Base-by-base conservation (phyloP, 1,139 yeast species). In the Candida mesenterica region DNA sequence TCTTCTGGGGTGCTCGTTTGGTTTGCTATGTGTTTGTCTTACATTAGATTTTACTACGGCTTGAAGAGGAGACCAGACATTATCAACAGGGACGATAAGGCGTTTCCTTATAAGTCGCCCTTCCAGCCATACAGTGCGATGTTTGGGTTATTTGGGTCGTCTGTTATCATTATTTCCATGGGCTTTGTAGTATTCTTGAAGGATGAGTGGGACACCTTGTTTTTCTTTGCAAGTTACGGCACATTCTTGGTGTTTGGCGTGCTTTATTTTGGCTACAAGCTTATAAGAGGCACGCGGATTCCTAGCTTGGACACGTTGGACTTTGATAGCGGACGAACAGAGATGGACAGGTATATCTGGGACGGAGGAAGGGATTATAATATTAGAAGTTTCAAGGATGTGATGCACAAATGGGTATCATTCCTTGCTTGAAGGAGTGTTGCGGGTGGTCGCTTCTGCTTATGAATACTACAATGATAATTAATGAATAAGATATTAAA, bases 21-120 rank as follows among this genome's bases (percentile, higher is more conserved):
- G 95, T 76, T 81, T 39, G 86, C 90, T 4, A 82, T 87, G 84
- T 80, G 88, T 46, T 57, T 85, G 13, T 74, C 92, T 2, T 87
- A 73, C 51, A 60, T 85, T 22, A 61, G 96, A 36, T 87, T 85
- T 50, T 82, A 74, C 56, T 72, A 73, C 46, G 95, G 90, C 0
- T 61, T 87, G 41, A 68, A 77, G 45, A 58, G 74, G 35, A 62
- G 94, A 36, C 85, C 85, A 0, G 87, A 81, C 53, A 79, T 81
- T 30, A 75, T 80, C 26, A 65, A 72, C 38, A 61, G 88, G 45
- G 70, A 79, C 44, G 85, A 80, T 49, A 72, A 73, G 28, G 64
- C 79, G n/a, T 86, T 84, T 53, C 94, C 95, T 0, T 84, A 80
- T 55, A 71, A 75, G 51, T 80, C 94, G 3, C 87, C 87, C 6